phyloP scores from a whole-genome alignment of 2,329 filamentous ascomycete genomes.

The Trichoderma sp. region DNA sequence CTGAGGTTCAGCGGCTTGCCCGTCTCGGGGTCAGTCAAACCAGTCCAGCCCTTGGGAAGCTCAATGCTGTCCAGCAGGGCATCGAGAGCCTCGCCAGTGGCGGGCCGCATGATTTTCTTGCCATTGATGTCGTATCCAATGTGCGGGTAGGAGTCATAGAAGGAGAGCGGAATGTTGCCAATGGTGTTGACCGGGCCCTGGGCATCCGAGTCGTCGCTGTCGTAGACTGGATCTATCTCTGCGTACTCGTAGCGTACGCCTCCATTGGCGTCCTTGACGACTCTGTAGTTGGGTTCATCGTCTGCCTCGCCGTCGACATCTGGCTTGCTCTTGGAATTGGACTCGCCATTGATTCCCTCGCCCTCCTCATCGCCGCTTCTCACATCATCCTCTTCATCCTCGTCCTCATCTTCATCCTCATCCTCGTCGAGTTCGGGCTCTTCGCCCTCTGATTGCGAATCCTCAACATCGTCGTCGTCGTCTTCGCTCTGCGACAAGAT shows the following conservation, averaged over 20 bases:
- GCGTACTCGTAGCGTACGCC: constrained; percentile 87
- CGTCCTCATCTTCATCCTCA: constrained; percentile 34
- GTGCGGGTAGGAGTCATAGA: constrained; percentile 97
- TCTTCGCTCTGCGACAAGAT: constrained; percentile 52
- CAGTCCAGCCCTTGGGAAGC: constrained; percentile 95
- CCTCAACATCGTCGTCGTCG: constrained; percentile 28
- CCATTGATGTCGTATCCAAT: constrained; percentile 99
- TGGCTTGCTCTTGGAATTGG: background rate
- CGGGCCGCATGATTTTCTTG: constrained; percentile 94
- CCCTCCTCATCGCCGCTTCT: background rate
- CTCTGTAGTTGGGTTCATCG: constrained; percentile 35
- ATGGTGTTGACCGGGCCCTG: constrained; percentile 83
- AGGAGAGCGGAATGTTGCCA: constrained; percentile 87
- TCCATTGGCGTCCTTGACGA: constrained; percentile 82
- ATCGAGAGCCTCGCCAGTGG: constrained; percentile 89
- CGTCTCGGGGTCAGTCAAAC: constrained; percentile 87
- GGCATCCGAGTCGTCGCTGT: constrained; percentile 90
- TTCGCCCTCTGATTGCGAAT: constrained; percentile 18
- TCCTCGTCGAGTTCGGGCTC: constrained; percentile 42
- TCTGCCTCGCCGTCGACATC: background rate
- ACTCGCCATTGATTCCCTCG: background rate
- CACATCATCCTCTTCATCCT: constrained; percentile 26
- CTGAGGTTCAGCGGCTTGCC: constrained; percentile 88
- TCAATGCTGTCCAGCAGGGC: constrained; percentile 95
- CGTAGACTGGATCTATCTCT: constrained; percentile 91